A percentile compares a stretch with the other conserved stretches of the same genome.
Evolutionary conservation across 441 rosid species (phyloP).

Genomic region (Macaranga tanarius): DNA sequence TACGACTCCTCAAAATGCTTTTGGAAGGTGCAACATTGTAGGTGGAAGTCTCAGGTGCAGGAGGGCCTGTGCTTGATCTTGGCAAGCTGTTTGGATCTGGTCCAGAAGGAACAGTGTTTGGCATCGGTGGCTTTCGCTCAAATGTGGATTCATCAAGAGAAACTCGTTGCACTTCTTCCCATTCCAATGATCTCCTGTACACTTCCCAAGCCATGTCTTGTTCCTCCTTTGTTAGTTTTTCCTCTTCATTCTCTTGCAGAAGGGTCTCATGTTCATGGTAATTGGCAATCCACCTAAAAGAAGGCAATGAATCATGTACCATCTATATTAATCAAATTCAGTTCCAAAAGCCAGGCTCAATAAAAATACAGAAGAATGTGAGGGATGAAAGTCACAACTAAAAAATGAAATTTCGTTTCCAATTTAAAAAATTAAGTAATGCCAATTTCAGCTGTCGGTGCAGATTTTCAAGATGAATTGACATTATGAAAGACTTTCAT

Average conservation of each 20-base stretch:
- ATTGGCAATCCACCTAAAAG: slow-evolving; percentile 83
- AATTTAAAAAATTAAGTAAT: background rate
- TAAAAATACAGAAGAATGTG: background rate
- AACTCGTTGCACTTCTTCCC: slow-evolving; percentile 93
- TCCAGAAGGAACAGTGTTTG: slow-evolving; percentile 31
- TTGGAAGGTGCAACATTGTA: slow-evolving; percentile 28
- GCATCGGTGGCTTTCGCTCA: slow-evolving; percentile 36
- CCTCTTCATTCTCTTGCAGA: slow-evolving; percentile 98
- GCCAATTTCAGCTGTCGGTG: background rate
- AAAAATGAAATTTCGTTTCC: background rate
- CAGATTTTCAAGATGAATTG: background rate
- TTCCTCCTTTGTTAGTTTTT: slow-evolving; percentile 94
- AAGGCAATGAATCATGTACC: slow-evolving; percentile 13
- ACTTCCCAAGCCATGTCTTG: slow-evolving; percentile 99
- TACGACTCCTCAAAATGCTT: slow-evolving; percentile 52
- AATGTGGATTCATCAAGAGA: slow-evolving; percentile 52
- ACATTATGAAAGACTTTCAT: background rate
- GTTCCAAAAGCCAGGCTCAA: background rate
- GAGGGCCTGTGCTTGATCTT: slow-evolving; percentile 15
- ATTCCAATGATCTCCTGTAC: slow-evolving; percentile 61
- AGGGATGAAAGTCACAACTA: background rate
- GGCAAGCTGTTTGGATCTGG: slow-evolving; percentile 28
- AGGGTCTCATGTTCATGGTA: slow-evolving; percentile 98
- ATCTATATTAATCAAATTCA: background rate
- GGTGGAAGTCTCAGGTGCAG: slow-evolving; percentile 27